These are phyloP conservation scores for Thielaviopsis ethacetica DNA, from an alignment of 2,329 filamentous ascomycete species.

Conservation along the genomic window DNA sequence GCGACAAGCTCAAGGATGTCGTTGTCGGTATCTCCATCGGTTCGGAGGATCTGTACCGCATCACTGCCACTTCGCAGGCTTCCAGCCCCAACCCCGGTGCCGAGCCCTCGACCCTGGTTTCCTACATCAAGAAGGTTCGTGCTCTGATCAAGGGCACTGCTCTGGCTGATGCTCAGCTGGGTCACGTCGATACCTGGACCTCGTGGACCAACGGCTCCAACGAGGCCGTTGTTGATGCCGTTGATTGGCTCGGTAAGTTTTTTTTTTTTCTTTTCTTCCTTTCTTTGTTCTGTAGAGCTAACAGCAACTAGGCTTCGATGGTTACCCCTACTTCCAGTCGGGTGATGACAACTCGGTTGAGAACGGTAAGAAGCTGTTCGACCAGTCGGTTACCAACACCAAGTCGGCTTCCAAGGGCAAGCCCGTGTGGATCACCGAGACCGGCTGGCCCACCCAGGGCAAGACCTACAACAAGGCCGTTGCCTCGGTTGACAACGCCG, in stretches of 20 bases:
- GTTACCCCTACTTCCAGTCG: conserved; percentile 71
- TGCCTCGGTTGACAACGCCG: conserved; percentile 49
- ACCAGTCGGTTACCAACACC: conserved; percentile 46
- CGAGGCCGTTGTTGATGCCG: conserved; percentile 47
- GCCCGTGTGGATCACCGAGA: conserved; percentile 75
- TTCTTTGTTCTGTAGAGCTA: background rate
- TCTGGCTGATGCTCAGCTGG: conserved; percentile 42
- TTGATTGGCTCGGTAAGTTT: conserved; percentile 50
- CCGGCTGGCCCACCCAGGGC: conserved; percentile 69
- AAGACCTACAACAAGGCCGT: conserved; percentile 43
- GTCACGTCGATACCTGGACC: conserved; percentile 85
- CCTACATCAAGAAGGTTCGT: conserved; percentile 56
- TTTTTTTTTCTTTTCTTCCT: no score
- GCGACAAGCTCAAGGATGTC: conserved; percentile 43
- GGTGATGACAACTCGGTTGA: conserved; percentile 49
- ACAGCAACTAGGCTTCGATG: conserved; percentile 42
- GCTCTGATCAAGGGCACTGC: conserved; percentile 44
- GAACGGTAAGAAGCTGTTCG: conserved; percentile 49
- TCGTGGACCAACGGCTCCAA: conserved; percentile 61
- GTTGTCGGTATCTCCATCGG: conserved; percentile 76
- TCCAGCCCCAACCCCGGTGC: conserved; percentile 47
- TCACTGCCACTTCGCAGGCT: conserved; percentile 50
- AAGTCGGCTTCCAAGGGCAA: conserved; percentile 44
- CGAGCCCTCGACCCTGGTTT: conserved; percentile 42
- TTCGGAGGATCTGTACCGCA: conserved; percentile 73